Base-by-base conservation (phyloP, 1,139 yeast species). In the Sugiyamaella paludigena region DNA sequence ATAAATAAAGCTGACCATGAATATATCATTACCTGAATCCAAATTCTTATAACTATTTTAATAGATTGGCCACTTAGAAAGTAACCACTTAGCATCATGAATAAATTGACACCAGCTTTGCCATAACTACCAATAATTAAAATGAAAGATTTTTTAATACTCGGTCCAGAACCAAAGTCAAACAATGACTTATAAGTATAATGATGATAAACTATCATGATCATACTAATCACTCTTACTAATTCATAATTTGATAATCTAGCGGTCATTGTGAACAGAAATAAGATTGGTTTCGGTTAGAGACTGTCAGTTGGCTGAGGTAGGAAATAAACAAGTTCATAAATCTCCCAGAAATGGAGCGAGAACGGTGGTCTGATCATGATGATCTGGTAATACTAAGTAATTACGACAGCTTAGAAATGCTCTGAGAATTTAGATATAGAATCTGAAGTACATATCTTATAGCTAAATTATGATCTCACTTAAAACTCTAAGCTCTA, bases 161-260 rank as follows among this genome's bases (percentile, higher is more conserved):
- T 38, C 26, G 40, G 45, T 2, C 30, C 38, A 28, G 29, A 39
- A 13, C 40, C 40, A 8, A 45, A 13, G 9, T 31, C 40, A 52
- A 52, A 51, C 27, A 15, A 28, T 5, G 54, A 40, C 16, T 40
- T 40, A 16, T 28, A 24, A 3, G 48, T 34, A 39, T 42, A 49
- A 33, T 51, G 54, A 31, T 36, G 42, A 28, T 46, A 45, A 7
- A 51, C 45, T n/a, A 51, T 49, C 19, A 49, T 9, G 4, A 46
- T 16, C 54, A 51, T 51, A 32, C 47, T 38, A 19, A 51, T 36
- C 7, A 49, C 27, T 13, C 54, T 48, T 16, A 41, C 16, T 37
- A 51, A 35, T 43, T 51, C 54, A 40, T 36, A 51, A 40, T 51
- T 51, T 8, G 54, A 40, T 4, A 45, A 27, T n/a, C 43, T 28